These are phyloP conservation scores for Eucalyptus urophylla DNA, from an alignment of 345 rosid species.

Conservation along the genomic window DNA sequence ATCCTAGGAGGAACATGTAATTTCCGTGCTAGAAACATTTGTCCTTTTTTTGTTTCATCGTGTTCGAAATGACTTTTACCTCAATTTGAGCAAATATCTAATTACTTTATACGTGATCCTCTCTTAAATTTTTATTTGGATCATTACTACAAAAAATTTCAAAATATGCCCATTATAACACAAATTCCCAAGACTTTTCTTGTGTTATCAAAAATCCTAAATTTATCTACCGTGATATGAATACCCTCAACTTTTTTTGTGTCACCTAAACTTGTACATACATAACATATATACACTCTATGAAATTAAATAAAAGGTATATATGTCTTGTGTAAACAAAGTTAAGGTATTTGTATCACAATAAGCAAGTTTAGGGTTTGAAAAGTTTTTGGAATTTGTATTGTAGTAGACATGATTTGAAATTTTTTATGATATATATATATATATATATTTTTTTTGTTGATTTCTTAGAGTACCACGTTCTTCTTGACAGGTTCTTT, in stretches of 20 bases:
- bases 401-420: no score
- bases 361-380: rapidly evolving
- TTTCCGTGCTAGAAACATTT: not conserved
- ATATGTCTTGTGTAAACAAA: no score
- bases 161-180: no score
- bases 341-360: rapidly evolving
- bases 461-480: not conserved
- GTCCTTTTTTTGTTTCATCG: not conserved
- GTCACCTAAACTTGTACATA: no score
- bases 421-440: not conserved
- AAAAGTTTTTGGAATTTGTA: no score
- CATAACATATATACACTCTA: no score
- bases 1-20: not conserved
- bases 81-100: not conserved
- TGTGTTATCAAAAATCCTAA: not conserved
- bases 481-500: not conserved
- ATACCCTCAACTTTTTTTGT: no score
- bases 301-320: rapidly evolving
- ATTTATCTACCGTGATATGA: rapidly evolving
- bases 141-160: not conserved
- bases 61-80: not conserved
- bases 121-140: no score
- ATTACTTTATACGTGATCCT: not conserved
- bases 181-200: no score
- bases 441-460: rapidly evolving